Evolutionary conservation across 1,284 basidiomycete genomes (phyloP), one percentile per base, ranked within the genome.

Genomic region (Ganoderma boninense): DNA sequence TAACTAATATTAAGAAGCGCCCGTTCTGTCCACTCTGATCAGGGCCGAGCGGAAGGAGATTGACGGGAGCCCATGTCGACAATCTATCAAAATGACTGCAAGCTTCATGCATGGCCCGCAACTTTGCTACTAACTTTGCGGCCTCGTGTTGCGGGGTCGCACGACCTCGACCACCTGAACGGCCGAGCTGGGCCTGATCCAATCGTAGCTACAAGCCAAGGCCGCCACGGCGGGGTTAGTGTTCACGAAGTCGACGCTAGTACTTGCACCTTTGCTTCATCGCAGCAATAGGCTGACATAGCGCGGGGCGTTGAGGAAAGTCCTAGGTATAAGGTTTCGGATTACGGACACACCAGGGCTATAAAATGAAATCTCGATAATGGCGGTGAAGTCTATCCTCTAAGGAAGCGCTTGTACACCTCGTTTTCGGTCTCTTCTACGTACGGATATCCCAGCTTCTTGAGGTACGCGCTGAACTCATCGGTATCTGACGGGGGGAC

Each of bases 341-440:
- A 11, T n/a, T n/a, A 14, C 49, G 49, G 49, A 52, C 49, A 26
- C 23, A 52, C 49, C 49, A 11, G 49, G 13, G 26, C 23, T 52
- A 11, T 52, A 42, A 40, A 40, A 62, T 62, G 26, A 42, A 26
- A 42, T 40, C 38, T 40, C 5, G 35, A 61, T 23, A 42, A 10
- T 20, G 40, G 10, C 20, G 1, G 20, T 23, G 52, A 32, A 14
- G 20, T 64, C 76, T 74, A 82, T 54, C 79, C 79, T 66, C 82
- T 79, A 35, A 95, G 84, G 80, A 94, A 98, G 73, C 92, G 87
- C 76, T 88, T 91, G 81, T 97, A 97, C 5, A 97, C 92, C 29
- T 89, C 87, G 77, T 98, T 99, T 54, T 95, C 81, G 23, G 97
- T 99, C 83, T 99, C 97, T 80, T 99, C 97, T 16, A 96, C 92